These are phyloP conservation scores for Ceratocystis papillata DNA, from an alignment of 2,329 filamentous ascomycete genomes.

Conservation along the genomic window DNA sequence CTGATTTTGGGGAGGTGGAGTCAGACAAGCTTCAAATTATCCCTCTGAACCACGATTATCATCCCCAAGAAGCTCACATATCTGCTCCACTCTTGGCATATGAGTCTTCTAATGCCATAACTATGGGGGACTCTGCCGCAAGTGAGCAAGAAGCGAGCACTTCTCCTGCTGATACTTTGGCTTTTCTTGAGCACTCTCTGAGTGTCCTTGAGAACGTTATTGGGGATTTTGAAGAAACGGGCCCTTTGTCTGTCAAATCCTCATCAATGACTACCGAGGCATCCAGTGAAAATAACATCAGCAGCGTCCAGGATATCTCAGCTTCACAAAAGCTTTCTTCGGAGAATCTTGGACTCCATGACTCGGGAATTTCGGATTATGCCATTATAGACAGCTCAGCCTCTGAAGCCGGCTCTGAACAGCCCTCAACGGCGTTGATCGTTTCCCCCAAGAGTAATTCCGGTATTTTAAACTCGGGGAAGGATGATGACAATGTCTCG, in stretches of 20 bases:
- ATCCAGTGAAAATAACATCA: neutral
- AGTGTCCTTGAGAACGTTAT: slow-evolving; percentile 10
- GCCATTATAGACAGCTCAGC: slow-evolving; percentile 22
- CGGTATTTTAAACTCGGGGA: neutral
- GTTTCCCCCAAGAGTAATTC: slow-evolving; percentile 14
- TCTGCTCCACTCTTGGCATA: no score
- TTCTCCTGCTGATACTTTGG: neutral
- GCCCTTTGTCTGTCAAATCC: neutral
- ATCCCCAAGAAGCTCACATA: neutral
- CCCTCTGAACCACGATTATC: neutral
- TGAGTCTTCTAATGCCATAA: neutral
- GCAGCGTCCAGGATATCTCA: slow-evolving; percentile 16
- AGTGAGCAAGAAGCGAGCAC: neutral
- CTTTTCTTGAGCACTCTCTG: slow-evolving; percentile 6
- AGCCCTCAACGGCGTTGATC: slow-evolving; percentile 22
- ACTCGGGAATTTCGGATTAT: neutral
- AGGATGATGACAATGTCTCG: neutral
- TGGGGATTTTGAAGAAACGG: neutral
- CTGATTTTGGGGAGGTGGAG: neutral
- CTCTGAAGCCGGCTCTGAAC: slow-evolving; percentile 19
- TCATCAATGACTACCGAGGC: neutral
- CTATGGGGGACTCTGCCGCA: neutral
- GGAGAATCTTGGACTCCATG: neutral
- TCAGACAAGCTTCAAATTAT: neutral
- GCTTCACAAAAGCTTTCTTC: slow-evolving; percentile 13